phyloP scores from a whole-genome alignment of 179 eudicot species.

The Beta corolliflora region DNA sequence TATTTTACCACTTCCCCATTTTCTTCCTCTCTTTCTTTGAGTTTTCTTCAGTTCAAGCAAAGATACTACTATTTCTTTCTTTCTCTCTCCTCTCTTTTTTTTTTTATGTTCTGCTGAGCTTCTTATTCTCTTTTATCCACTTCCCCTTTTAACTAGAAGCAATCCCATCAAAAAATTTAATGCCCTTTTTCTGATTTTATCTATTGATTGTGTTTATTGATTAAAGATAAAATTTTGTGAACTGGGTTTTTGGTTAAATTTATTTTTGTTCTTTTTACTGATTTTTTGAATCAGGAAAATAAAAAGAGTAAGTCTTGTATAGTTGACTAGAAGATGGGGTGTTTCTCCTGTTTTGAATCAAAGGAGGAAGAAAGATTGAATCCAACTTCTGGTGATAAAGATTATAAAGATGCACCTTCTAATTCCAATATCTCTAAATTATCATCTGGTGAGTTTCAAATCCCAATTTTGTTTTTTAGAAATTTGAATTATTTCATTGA shows the following conservation, averaged over 20 bases:
- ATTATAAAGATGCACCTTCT: constrained; percentile 33
- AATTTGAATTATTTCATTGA: not conserved
- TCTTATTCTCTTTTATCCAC: not conserved
- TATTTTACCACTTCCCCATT: not conserved
- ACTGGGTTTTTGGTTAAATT: not conserved
- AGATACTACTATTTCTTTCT: not conserved
- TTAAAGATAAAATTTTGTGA: constrained; percentile 11
- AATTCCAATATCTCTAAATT: constrained; percentile 46
- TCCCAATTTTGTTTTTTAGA: no score
- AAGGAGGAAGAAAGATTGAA: constrained; percentile 53
- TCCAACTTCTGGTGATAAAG: constrained; percentile 30
- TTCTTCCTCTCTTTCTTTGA: not conserved
- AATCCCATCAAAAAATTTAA: not conserved
- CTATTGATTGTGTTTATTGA: not conserved
- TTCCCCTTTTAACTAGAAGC: not conserved
- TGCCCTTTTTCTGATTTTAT: not conserved
- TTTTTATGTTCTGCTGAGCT: not conserved
- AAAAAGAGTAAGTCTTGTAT: not conserved
- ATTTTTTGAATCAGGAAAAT: not conserved
- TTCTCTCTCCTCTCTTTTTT: no score
- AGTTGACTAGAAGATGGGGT: constrained; percentile 36
- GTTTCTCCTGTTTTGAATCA: constrained; percentile 53
- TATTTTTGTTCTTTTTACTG: not conserved
- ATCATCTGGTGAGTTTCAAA: constrained; percentile 41
- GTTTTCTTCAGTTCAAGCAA: constrained; percentile 17